Evolutionary conservation across 495 filamentous ascomycete species (phyloP), one percentile per base, ranked within the genome.

Genomic region (Daldinia grandis): DNA sequence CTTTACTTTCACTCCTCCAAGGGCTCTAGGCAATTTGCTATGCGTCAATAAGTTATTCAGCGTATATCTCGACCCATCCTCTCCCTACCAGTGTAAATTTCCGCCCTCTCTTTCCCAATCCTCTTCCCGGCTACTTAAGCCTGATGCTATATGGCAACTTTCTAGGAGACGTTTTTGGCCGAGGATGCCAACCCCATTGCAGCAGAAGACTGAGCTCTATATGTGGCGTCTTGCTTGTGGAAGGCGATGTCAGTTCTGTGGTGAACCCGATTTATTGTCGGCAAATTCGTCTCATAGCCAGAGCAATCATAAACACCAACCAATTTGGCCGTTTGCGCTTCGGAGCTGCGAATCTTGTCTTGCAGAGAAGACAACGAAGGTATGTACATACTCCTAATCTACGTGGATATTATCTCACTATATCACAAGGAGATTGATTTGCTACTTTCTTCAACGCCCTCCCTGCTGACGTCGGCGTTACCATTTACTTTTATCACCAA

Each of bases 261-360:
- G 68, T 5, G 83, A 78, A 62, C 24, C 21, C 38, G 74, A 68
- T 64, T 38, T 78, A 4, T 79, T 81, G 55, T 75, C 28, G 21
- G 44, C 44, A 63, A 28, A 80, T 14, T 88, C 80, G 75, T 82
- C 84, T 61, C 74, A 78, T 50, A 85, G 86, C 10, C 88, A 88
- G 15, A 87, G 86, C 17, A 58, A 76, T 30, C 74, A 84, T 40
- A 84, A 84, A 7, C 81, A 88, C 17, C 80, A 82, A 49, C 75
- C 82, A 17, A 77, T 92, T 24, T 94, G 91, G 90, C 78, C 88
- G 0, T 92, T 93, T 76, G 88, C 81, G 19, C 76, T 87, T 28
- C 83, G 86, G 55, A 78, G 83, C 37, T 94, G 92, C 75, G 88
- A 82, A 4, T 30, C 76, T 19, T 94, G 92, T 76, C 79, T 92